Conservation (phyloP, 116 monocot species). For the Posidonia oceanica region DNA sequence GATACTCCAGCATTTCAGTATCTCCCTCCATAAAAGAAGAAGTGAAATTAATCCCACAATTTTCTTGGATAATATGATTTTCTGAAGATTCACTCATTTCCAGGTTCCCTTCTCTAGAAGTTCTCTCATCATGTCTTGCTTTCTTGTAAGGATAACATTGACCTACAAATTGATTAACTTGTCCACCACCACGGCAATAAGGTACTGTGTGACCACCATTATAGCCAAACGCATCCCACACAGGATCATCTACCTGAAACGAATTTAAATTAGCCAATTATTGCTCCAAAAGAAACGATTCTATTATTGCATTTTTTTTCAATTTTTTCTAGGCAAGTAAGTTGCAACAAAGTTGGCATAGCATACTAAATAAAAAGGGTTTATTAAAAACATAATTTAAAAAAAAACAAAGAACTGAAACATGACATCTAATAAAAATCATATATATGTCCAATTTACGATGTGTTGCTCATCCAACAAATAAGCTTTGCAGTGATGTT, state of each 20-base stretch:
- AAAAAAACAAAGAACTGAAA: no score
- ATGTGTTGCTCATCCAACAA: no score
- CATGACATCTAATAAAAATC: no score
- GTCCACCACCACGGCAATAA: neutral
- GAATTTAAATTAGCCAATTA: neutral
- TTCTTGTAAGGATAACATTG: neutral
- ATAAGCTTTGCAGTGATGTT: no score
- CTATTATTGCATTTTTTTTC: no score
- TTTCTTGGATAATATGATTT: neutral
- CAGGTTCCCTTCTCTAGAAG: neutral
- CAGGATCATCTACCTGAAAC: neutral
- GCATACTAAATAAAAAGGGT: no score
- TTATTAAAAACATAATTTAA: no score
- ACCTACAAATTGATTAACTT: neutral
- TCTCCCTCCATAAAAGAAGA: neutral
- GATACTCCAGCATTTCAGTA: neutral
- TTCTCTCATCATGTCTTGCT: neutral
- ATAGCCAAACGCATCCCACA: neutral
- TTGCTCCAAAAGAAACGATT: neutral
- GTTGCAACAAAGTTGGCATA: no score
- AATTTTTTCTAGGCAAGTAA: no score
- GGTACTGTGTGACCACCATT: neutral
- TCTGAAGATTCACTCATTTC: neutral
- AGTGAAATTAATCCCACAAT: neutral
- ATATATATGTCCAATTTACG: no score